These are phyloP conservation scores for Akanthomyces dipterigenus DNA, from an alignment of 2,329 filamentous ascomycete genomes.

Conservation along the genomic window DNA sequence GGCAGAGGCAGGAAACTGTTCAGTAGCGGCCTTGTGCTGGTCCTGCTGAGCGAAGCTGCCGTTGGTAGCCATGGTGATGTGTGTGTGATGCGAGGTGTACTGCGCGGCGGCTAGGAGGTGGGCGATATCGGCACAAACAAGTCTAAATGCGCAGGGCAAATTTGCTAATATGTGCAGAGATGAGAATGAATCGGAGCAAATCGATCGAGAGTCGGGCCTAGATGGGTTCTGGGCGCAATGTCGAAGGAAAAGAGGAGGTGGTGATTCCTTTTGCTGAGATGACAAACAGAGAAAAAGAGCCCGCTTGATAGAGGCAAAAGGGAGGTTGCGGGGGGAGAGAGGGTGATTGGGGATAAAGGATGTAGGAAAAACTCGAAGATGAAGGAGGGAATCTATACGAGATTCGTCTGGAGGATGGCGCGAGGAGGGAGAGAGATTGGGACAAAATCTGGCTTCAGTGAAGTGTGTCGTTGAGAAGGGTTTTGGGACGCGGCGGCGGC, in stretches of 20 bases:
- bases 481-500: constrained; percentile 1
- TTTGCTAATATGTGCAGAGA: background rate
- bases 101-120: background rate
- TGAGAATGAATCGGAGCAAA: background rate
- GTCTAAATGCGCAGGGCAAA: background rate
- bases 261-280: constrained; percentile 2
- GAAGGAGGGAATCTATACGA: constrained; percentile 13
- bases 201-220: background rate
- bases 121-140: constrained; percentile 10
- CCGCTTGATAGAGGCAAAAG: constrained; percentile 2
- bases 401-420: constrained; percentile 1
- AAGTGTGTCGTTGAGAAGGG: constrained; percentile 7
- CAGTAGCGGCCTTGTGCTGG: constrained; percentile 31
- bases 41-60: constrained; percentile 43
- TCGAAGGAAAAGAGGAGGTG: background rate
- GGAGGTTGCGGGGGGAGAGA: constrained; percentile 9
- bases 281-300: constrained; percentile 13
- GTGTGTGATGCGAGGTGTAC: constrained; percentile 12
- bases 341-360: constrained; percentile 9
- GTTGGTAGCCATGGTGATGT: constrained; percentile 48
- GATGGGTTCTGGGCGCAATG: background rate
- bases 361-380: constrained; percentile 9
- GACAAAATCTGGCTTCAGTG: constrained; percentile 1
- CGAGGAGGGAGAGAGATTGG: constrained; percentile 7
- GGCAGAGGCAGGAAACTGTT: constrained; percentile 31